These are phyloP conservation scores for Acidomyces sp. DNA, from an alignment of 495 filamentous ascomycete genomes.

Conservation along the genomic window DNA sequence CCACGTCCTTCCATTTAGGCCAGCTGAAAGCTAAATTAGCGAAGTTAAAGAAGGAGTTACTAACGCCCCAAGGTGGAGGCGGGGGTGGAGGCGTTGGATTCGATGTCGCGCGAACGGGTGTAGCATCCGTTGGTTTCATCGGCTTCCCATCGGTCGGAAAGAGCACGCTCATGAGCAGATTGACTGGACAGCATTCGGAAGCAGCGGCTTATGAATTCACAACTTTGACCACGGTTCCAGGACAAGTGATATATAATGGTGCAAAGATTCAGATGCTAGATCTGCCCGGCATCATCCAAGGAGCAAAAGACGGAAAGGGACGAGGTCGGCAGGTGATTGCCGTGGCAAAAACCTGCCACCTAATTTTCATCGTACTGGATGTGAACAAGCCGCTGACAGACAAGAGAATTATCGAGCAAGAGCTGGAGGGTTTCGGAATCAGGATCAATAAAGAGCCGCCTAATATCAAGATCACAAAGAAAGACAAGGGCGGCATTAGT, in stretches of 20 bases:
- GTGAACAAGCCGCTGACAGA: slow-evolving; percentile 97
- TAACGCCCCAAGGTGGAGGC: slow-evolving; percentile 70
- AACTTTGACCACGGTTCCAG: slow-evolving; percentile 91
- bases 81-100: slow-evolving; percentile 82
- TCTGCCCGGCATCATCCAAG: slow-evolving; percentile 96
- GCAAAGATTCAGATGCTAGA: slow-evolving; percentile 98
- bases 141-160: slow-evolving; percentile 96
- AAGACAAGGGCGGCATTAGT: slow-evolving; percentile 92
- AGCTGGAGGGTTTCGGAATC: slow-evolving; percentile 95
- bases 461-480: slow-evolving; percentile 97
- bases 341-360: slow-evolving; percentile 94
- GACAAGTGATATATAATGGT: slow-evolving; percentile 92
- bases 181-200: slow-evolving; percentile 96
- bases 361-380: slow-evolving; percentile 97
- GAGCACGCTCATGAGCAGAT: slow-evolving; percentile 85
- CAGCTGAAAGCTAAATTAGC: slow-evolving; percentile 98
- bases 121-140: slow-evolving; percentile 68
- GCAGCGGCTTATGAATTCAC: slow-evolving; percentile 97
- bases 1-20: slow-evolving; percentile 74
- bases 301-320: slow-evolving; percentile 96
- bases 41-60: slow-evolving; percentile 88
- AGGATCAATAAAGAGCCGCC: slow-evolving; percentile 94
- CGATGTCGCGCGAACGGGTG: slow-evolving; percentile 95
- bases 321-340: slow-evolving; percentile 97
- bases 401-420: slow-evolving; percentile 91